phyloP scores from a whole-genome alignment of 164 flowering plant genomes.

The Tinospora cordifolia region DNA sequence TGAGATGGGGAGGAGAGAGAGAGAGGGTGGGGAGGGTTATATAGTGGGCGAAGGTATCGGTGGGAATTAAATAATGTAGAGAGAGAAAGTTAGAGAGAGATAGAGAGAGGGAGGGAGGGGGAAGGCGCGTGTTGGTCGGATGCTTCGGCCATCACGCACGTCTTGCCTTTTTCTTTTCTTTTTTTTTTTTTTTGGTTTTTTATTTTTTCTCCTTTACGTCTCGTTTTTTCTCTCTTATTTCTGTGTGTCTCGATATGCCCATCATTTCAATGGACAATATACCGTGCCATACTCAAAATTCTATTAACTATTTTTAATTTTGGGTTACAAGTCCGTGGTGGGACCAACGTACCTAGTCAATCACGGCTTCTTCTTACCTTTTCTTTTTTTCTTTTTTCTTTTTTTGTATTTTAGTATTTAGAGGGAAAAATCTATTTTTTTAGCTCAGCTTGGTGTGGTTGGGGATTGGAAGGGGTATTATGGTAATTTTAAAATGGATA shows the following conservation, averaged over 20 bases:
- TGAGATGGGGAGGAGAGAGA: slow-evolving; percentile 3
- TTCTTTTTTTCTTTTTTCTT: not conserved
- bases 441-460: not conserved
- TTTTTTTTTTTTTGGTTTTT: not conserved
- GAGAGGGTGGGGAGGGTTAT: slow-evolving; percentile 3
- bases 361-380: not conserved
- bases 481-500: not conserved
- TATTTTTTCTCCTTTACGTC: not conserved
- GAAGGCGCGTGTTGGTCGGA: slow-evolving; percentile 38
- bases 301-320: not conserved
- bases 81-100: not conserved
- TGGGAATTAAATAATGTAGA: not conserved
- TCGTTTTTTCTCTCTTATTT: too few relatives aligned
- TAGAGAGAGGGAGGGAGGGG: not conserved
- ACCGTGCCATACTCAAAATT: not conserved
- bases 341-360: not conserved
- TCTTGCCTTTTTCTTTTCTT: slow-evolving; percentile 25
- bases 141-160: slow-evolving; percentile 47
- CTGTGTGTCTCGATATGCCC: not conserved
- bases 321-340: not conserved
- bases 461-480: not conserved
- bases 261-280: too few relatives aligned
- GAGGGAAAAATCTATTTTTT: too few relatives aligned
- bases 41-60: not conserved
- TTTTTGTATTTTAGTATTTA: not conserved